phyloP scores from a whole-genome alignment of 129 eudicot genomes.

The Arctium minus region DNA sequence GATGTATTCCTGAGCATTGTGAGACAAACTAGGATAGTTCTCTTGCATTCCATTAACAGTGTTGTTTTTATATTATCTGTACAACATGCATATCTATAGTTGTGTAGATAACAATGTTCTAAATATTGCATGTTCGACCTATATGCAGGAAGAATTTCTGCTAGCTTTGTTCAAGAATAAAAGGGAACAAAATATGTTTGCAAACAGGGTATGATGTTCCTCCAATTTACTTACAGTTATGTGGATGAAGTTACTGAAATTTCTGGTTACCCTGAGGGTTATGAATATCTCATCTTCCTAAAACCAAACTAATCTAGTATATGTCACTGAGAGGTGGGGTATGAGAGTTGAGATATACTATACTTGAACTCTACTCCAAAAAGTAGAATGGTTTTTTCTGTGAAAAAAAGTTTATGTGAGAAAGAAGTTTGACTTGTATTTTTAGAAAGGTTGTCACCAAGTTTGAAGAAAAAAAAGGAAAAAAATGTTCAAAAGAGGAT shows the following conservation, averaged over 20 bases:
- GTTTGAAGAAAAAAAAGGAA: too few relatives aligned
- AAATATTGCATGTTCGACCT: not conserved
- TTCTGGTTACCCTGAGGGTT: not conserved
- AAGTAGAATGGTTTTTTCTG: too few relatives aligned
- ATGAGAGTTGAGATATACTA: too few relatives aligned
- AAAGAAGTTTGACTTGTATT: too few relatives aligned
- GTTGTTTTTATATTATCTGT: not conserved
- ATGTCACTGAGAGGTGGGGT: not conserved
- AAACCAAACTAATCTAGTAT: not conserved
- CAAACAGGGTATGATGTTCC: conserved; percentile 75
- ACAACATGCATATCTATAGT: not conserved
- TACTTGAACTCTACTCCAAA: too few relatives aligned
- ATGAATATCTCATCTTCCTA: not conserved
- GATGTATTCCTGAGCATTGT: not conserved
- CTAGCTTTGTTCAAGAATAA: conserved; percentile 90
- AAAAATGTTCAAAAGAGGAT: too few relatives aligned
- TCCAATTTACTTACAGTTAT: not conserved
- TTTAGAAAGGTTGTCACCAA: too few relatives aligned
- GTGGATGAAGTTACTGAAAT: not conserved
- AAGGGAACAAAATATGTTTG: conserved; percentile 79
- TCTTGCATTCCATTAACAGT: not conserved
- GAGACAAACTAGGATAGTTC: not conserved
- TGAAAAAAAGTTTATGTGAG: too few relatives aligned
- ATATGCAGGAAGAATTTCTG: conserved; percentile 83
- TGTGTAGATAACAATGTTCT: not conserved